Evolutionary conservation across 257 asterid species (phyloP), one percentile per base, ranked within the genome.

Genomic region (Eustoma russellianum): DNA sequence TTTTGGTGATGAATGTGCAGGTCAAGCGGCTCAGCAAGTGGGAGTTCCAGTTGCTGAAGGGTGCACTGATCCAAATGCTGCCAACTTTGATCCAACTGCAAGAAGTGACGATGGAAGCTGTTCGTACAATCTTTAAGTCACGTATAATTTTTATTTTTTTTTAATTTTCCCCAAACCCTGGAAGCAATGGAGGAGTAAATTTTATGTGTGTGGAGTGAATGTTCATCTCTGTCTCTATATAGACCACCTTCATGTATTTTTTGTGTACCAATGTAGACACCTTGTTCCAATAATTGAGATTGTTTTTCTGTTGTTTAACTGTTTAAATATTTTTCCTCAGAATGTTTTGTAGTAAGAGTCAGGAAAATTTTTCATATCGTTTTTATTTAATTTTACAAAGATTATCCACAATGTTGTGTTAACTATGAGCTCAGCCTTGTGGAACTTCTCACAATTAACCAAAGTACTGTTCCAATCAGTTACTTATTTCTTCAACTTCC

Each of bases 91-190:
- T 70, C 91, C 88, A 2, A 75, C 91, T 44, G 79, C 82, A 13
- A 79, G 89, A 62, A 80, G 93, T 49, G 89, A 85, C 55, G 77
- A 80, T 68, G 82, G 89, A 34, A 74, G 70, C 74, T 85, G 79
- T 55, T 5, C 16, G 16, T 82, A 76, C 64, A 18, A 30, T 58
- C 0, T 65, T 5, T 71, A 24, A 67, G 61, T 46, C 47, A 54
- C 50, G 7, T 7, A 13, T 48, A 34, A 46, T 4, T 44, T 2
- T 17, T 52, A 35, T 35, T 19, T 41, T 50, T 14, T 7, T 5
- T 46, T n/a, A n/a, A n/a, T n/a, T n/a, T n/a, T n/a, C n/a, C n/a
- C n/a, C 48, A 38, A 38, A 50, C 19, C 17, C 10, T 38, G 43
- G 43, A 30, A 50, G 33, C 56, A 33, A 13, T 46, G 43, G 51